Conservation (phyloP, 148 eudicot species). For the Euryodendron excelsum region DNA sequence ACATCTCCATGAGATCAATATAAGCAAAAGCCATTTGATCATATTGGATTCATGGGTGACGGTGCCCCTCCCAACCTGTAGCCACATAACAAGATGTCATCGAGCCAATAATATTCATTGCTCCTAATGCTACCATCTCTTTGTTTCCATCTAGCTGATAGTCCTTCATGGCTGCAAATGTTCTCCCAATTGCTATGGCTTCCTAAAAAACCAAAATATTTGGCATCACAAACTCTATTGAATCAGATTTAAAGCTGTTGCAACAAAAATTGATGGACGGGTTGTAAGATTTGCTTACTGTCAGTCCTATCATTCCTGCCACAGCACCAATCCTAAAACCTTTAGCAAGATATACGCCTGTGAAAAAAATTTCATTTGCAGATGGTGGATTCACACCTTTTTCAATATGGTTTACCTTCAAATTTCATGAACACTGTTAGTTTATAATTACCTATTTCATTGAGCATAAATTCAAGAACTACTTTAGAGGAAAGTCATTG, state of each 20-base stretch:
- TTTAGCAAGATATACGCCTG: slow-evolving; percentile 47
- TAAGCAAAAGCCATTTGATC: background rate
- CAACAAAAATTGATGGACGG: background rate
- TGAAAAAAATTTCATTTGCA: slow-evolving; percentile 42
- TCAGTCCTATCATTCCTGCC: slow-evolving; percentile 67
- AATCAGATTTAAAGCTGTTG: background rate
- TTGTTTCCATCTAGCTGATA: slow-evolving; percentile 88
- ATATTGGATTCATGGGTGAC: background rate
- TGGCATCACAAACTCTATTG: background rate
- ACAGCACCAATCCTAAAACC: slow-evolving; percentile 69
- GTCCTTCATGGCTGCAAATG: slow-evolving; percentile 81
- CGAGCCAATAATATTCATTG: slow-evolving; percentile 84
- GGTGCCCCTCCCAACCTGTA: slow-evolving; percentile 40
- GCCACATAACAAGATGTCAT: slow-evolving; percentile 85
- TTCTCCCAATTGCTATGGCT: slow-evolving; percentile 85
- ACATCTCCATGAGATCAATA: background rate
- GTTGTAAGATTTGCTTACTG: slow-evolving; percentile 39
- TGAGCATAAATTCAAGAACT: background rate
- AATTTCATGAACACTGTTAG: background rate
- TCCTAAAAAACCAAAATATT: slow-evolving; percentile 39
- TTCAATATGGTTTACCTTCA: slow-evolving; percentile 61
- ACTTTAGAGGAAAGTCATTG: background rate
- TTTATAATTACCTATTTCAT: background rate
- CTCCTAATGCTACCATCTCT: slow-evolving; percentile 90
- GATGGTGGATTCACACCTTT: slow-evolving; percentile 74